Conservation (phyloP, 352 stramenopile genomes). For the Globisporangium paddicum region DNA sequence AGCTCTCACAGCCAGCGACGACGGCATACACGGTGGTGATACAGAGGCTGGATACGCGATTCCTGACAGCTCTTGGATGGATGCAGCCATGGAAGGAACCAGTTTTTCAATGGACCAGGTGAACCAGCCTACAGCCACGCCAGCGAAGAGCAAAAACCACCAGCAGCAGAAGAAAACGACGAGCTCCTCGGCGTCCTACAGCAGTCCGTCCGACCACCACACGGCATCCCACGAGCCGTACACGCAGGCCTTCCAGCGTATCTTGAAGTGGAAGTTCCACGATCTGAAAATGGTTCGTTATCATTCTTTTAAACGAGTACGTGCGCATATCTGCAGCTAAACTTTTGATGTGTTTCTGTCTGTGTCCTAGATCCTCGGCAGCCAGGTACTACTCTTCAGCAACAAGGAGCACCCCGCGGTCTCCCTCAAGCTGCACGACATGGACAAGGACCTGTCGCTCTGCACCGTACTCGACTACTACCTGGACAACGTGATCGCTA, state of each 20-base stretch:
- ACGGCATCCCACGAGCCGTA: conserved; percentile 17
- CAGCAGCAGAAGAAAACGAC: conserved; percentile 4
- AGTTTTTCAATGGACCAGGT: background rate
- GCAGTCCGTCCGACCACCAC: conserved; percentile 8
- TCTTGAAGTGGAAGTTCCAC: conserved; percentile 85
- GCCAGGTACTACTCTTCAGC: conserved; percentile 79
- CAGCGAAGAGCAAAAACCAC: background rate
- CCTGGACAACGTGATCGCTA: conserved; percentile 84
- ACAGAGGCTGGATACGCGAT: background rate
- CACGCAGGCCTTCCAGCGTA: conserved; percentile 53
- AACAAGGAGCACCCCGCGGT: conserved; percentile 80
- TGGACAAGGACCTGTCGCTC: conserved; percentile 81
- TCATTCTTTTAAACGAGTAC: background rate
- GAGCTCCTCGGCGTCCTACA: conserved; percentile 11
- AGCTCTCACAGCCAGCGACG: background rate
- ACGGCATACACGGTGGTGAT: background rate
- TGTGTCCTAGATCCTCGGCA: conserved; percentile 61
- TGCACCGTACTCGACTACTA: conserved; percentile 85
- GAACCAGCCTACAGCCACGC: background rate
- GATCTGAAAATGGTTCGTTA: conserved; percentile 78
- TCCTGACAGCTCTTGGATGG: background rate
- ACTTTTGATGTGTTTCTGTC: background rate
- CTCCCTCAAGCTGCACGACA: conserved; percentile 80
- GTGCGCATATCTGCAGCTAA: background rate
- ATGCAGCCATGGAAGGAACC: background rate